Evolutionary conservation across 257 asterid genomes (phyloP).

Genomic region (Gentiana straminea): DNA sequence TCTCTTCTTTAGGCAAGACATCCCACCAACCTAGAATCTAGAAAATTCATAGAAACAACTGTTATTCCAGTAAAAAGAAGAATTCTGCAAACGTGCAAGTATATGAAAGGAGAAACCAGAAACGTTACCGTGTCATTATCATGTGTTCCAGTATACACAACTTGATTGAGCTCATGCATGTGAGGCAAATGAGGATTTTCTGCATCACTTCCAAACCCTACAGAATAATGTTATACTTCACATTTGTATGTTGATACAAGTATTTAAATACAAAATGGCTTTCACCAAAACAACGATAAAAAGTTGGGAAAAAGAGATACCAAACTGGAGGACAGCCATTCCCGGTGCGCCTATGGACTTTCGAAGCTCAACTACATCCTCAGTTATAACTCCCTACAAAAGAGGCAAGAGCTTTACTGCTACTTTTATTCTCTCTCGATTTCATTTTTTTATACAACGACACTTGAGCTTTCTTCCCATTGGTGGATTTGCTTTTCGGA

Average conservation of each 20-base stretch:
- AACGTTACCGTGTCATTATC: slow-evolving; percentile 86
- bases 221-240: neutral
- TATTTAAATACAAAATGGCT: neutral
- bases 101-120: neutral
- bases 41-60: slow-evolving; percentile 1
- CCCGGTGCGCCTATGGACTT: slow-evolving; percentile 93
- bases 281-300: slow-evolving; percentile 1
- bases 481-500: too few species aligned
- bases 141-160: slow-evolving; percentile 96
- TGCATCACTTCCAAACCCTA: slow-evolving; percentile 96
- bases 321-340: slow-evolving; percentile 99
- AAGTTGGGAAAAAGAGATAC: slow-evolving; percentile 27
- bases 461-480: too few species aligned
- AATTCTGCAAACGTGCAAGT: too few species aligned
- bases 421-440: too few species aligned
- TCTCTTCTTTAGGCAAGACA: slow-evolving; percentile 63
- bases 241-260: neutral
- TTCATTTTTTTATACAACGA: too few species aligned
- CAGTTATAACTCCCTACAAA: slow-evolving; percentile 85
- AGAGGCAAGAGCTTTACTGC: too few species aligned
- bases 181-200: slow-evolving; percentile 95
- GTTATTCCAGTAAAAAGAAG: too few species aligned
- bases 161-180: slow-evolving; percentile 92
- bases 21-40: slow-evolving; percentile 98
- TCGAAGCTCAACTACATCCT: slow-evolving; percentile 87